Percentiles rank a stretch among this genome's conserved stretches.
phyloP scores from a whole-genome alignment of 768 basidiomycete species.

The Termitomyces sp. region DNA sequence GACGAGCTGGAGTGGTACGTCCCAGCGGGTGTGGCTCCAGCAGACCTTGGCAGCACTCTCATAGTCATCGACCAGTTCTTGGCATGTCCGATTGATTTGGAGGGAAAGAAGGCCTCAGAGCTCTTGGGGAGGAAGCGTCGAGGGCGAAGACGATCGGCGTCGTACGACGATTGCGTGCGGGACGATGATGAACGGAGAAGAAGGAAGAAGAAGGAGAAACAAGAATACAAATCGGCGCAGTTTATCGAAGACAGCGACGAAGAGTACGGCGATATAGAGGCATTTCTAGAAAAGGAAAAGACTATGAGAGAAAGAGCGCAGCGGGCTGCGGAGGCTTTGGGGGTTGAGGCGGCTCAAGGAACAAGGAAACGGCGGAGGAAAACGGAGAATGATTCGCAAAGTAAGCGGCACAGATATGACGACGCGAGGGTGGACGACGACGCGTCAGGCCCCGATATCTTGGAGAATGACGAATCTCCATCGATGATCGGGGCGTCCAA shows the following conservation, averaged over 20 bases:
- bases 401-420: conserved; percentile 30
- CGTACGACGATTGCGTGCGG: conserved; percentile 33
- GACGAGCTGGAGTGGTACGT: conserved; percentile 84
- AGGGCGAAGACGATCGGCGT: conserved; percentile 40
- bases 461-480: conserved; percentile 4
- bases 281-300: conserved; percentile 76
- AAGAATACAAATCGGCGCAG: conserved; percentile 77
- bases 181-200: conserved; percentile 30
- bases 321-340: conserved; percentile 38
- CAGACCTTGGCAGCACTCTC: conserved; percentile 61
- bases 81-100: conserved; percentile 70
- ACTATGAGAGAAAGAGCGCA: conserved; percentile 48
- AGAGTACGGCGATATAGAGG: conserved; percentile 75
- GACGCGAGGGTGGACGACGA: conserved; percentile 2
- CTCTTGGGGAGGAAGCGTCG: conserved; percentile 63
- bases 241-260: conserved; percentile 91
- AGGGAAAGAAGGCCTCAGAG: conserved; percentile 69
- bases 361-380: conserved; percentile 44
- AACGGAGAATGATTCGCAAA: conserved; percentile 21
- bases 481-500: conserved; percentile 9
- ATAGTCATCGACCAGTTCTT: conserved; percentile 83
- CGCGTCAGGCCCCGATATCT: conserved; percentile 6
- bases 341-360: conserved; percentile 38
- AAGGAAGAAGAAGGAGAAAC: conserved; percentile 54
- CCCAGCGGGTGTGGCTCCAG: conserved; percentile 62